A percentile compares a stretch with the other conserved stretches of the same genome.
These are phyloP conservation scores for Cyanophora paradoxa DNA, from an alignment of 78 protist species.

Conservation along the genomic window DNA sequence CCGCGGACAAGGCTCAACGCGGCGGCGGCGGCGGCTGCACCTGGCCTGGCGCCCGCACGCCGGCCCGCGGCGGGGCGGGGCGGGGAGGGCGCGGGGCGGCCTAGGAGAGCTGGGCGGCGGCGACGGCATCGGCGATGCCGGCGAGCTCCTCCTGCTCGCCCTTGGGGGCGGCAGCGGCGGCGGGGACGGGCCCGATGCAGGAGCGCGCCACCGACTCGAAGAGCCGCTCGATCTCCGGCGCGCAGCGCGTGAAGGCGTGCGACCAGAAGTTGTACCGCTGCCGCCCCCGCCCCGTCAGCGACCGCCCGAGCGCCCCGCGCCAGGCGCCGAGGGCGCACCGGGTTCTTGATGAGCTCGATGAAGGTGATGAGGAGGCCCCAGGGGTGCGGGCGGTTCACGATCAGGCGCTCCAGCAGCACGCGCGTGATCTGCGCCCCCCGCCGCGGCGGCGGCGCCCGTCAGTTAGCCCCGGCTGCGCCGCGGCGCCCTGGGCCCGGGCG, in stretches of 20 bases:
- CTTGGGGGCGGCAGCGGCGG: constrained; percentile 3
- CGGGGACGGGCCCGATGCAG: constrained; percentile 27
- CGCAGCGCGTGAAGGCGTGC: constrained; percentile 66
- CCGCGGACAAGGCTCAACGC: too few species aligned
- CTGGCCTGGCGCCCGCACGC: too few species aligned
- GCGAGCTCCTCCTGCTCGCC: too few species aligned
- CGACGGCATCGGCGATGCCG: too few species aligned
- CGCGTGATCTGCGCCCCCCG: constrained; percentile 49
- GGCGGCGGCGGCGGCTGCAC: too few species aligned
- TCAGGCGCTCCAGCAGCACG: constrained; percentile 92
- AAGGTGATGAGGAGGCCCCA: constrained; percentile 98
- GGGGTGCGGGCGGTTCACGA: constrained; percentile 93
- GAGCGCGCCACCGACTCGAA: constrained; percentile 79
- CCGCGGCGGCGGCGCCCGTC: not conserved
- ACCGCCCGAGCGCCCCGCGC: not conserved
- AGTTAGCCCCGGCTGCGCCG: not conserved
- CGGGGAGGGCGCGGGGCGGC: too few species aligned
- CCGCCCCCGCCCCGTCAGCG: not conserved
- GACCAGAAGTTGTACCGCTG: constrained; percentile 78
- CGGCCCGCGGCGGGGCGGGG: too few species aligned
- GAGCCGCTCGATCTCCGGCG: constrained; percentile 85
- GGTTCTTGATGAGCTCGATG: constrained; percentile 89
- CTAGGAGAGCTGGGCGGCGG: too few species aligned
- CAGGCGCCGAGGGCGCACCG: not conserved
- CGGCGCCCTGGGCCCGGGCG: not conserved